Base-by-base conservation (phyloP, 2,329 filamentous ascomycete genomes). In the Trichoderma atrobrunneum region DNA sequence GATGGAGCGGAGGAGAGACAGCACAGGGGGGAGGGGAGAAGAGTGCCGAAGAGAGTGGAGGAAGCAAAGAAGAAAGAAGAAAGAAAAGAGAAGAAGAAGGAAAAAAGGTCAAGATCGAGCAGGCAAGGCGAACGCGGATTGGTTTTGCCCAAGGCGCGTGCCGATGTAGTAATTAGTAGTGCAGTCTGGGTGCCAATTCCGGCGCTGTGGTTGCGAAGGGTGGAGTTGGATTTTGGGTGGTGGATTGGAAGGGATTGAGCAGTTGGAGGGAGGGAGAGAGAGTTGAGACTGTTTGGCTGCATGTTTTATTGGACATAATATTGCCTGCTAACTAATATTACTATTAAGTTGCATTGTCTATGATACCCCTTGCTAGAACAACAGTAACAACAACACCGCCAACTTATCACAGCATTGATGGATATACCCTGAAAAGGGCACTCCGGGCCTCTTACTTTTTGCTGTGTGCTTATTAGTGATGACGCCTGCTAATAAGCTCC, bases 91-190 rank as follows among this genome's bases (percentile, higher is more conserved):
- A n/a, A 51, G 61, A 21, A n/a, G 11, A 21, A 24, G 12, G 4
- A 16, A 16, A 34, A 21, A 61, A 14, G 30, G 12, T 21, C 30
- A 43, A 28, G 60, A 28, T 21, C 8, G 43, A 28, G 26, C 18
- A 63, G 24, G 36, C 7, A 30, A 30, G 65, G 57, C 43, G 21
- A 26, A 59, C 65, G 64, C 65, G 64, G 71, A 61, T 69, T 59
- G 71, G 64, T 34, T 57, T 63, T 51, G 71, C 30, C 60, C 69
- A 69, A 66, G 32, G 71, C 62, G 70, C 63, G 70, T 56, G 56
- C 64, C 56, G 32, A 24, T 56, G 56, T 18, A 43, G 39, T n/a
- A 60, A 32, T 21, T 60, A 32, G 28, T 32, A 30, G 43, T 39
- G 57, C 62, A 51, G 36, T 59, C 21, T 24, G n/a, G 48, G 48